These are phyloP conservation scores for Monilinia fructigena DNA, from an alignment of 2,329 filamentous ascomycete genomes.

Conservation along the genomic window DNA sequence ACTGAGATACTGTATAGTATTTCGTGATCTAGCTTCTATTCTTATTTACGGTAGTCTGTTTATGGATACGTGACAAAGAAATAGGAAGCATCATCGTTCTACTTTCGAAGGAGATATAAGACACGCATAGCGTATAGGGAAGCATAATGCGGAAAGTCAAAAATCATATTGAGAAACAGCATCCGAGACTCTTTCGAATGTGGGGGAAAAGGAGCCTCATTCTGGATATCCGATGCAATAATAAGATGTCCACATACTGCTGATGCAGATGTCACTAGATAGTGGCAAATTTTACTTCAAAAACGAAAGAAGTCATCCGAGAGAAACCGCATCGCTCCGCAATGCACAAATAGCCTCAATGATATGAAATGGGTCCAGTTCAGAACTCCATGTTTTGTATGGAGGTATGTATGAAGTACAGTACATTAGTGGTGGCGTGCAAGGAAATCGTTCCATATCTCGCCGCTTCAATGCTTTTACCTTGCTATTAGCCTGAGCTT, in stretches of 20 bases:
- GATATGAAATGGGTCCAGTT: constrained; percentile 2
- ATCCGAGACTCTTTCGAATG: constrained; percentile 4
- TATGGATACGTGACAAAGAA: not conserved
- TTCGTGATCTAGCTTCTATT: not conserved
- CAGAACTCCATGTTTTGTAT: not conserved
- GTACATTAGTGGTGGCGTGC: constrained; percentile 2
- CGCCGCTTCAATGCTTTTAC: not conserved
- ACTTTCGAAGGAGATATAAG: not conserved
- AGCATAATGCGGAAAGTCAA: constrained; percentile 5
- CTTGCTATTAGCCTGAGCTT: not conserved
- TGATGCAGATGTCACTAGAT: constrained; percentile 12
- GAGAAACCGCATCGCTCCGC: constrained; percentile 1
- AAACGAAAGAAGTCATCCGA: not conserved
- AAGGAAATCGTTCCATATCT: not conserved
- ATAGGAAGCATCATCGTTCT: not conserved
- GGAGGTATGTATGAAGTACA: constrained; percentile 1
- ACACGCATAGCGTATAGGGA: not conserved
- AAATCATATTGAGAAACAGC: constrained; percentile 1
- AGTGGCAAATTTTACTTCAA: constrained; percentile 6
- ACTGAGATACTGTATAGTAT: not conserved
- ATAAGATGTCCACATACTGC: constrained; percentile 2
- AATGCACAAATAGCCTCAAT: not conserved
- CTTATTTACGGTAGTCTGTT: not conserved
- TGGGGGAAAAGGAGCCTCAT: constrained; percentile 12
- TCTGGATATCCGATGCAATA: not conserved